Percentiles rank a stretch among this genome's conserved stretches.
These are phyloP conservation scores for Mucor lusitanicus DNA, from an alignment of 371 early-diverging fungal species.

Conservation along the genomic window DNA sequence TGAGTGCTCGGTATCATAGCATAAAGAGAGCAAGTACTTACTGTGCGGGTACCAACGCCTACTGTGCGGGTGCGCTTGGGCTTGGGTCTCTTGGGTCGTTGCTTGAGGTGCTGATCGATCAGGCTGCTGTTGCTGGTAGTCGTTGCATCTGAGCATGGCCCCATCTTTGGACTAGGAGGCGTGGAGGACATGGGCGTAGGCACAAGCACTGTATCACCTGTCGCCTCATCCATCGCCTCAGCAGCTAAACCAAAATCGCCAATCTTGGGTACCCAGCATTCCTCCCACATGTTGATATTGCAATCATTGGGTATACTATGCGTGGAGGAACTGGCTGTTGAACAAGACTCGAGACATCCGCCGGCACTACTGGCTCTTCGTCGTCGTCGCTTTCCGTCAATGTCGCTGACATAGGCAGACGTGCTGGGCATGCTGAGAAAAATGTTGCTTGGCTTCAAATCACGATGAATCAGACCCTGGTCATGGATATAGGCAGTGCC, in stretches of 20 bases:
- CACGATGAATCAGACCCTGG: constrained; percentile 76
- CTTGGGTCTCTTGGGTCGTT: constrained; percentile 7
- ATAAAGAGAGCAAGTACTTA: not conserved
- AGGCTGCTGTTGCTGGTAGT: not conserved
- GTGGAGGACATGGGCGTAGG: constrained; percentile 17
- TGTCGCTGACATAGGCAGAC: not conserved
- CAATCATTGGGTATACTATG: not conserved
- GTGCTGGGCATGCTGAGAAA: constrained; percentile 47
- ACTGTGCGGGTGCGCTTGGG: constrained; percentile 37
- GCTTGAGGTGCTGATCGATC: not conserved
- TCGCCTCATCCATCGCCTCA: constrained; percentile 28
- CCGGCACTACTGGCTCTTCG: not conserved
- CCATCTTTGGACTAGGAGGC: constrained; percentile 7
- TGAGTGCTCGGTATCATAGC: too few relatives aligned
- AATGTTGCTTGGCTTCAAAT: constrained; percentile 82
- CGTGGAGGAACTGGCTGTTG: not conserved
- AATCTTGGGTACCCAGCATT: constrained; percentile 70
- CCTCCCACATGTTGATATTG: constrained; percentile 14
- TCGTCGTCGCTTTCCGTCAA: not conserved
- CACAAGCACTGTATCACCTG: constrained; percentile 1
- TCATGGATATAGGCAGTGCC: constrained; percentile 75
- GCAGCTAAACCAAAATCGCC: constrained; percentile 90
- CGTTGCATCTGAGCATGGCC: not conserved
- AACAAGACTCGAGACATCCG: not conserved
- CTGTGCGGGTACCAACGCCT: constrained; percentile 64